Percentiles rank a stretch among this genome's conserved stretches.
Evolutionary conservation across 1,284 basidiomycete species (phyloP).

Genomic region (Rhodotorula mucilaginosa): DNA sequence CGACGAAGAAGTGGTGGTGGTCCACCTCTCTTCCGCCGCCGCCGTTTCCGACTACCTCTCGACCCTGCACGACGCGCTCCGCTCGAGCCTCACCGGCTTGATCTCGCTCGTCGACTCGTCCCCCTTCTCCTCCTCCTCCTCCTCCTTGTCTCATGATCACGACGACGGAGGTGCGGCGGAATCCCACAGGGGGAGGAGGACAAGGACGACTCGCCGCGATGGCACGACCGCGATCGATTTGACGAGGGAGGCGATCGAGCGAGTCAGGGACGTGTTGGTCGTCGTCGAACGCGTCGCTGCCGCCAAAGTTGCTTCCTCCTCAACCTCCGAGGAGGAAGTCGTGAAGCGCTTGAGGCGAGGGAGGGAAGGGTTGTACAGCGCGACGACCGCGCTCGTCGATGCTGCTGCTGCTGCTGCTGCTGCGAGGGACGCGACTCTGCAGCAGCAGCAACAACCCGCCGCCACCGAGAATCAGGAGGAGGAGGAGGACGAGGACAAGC

Average conservation of each 20-base stretch:
- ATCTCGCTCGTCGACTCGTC: slow-evolving; percentile 95
- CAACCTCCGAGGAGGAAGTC: slow-evolving; percentile 44
- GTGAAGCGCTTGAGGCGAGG: slow-evolving; percentile 57
- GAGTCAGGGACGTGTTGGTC: slow-evolving; percentile 84
- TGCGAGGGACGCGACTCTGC: slow-evolving; percentile 60
- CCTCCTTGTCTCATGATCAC: too few relatives aligned
- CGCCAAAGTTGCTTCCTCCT: slow-evolving; percentile 10
- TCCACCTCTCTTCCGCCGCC: slow-evolving; percentile 45
- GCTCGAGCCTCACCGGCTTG: slow-evolving; percentile 92
- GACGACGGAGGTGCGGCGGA: too few relatives aligned
- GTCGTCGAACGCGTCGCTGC: slow-evolving; percentile 76
- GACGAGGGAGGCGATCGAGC: slow-evolving; percentile 87
- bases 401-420: slow-evolving; percentile 60
- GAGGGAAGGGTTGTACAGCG: slow-evolving; percentile 78
- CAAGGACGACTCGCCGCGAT: slow-evolving; percentile 68
- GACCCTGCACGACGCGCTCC: slow-evolving; percentile 73
- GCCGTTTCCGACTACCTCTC: slow-evolving; percentile 66
- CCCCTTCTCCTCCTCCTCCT: slow-evolving; percentile 68
- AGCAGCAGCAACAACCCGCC: slow-evolving; percentile 45
- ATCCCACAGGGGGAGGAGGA: too few relatives aligned
- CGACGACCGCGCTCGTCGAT: slow-evolving; percentile 82
- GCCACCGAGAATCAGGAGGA: slow-evolving; percentile 40
- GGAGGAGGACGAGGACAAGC: slow-evolving; percentile 73
- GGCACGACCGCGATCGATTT: slow-evolving; percentile 84
- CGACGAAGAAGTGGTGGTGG: background rate